Percentiles rank a stretch among this genome's conserved stretches.
Conservation (phyloP, 352 stramenopile species). For the Phytophthora ohioensis region DNA sequence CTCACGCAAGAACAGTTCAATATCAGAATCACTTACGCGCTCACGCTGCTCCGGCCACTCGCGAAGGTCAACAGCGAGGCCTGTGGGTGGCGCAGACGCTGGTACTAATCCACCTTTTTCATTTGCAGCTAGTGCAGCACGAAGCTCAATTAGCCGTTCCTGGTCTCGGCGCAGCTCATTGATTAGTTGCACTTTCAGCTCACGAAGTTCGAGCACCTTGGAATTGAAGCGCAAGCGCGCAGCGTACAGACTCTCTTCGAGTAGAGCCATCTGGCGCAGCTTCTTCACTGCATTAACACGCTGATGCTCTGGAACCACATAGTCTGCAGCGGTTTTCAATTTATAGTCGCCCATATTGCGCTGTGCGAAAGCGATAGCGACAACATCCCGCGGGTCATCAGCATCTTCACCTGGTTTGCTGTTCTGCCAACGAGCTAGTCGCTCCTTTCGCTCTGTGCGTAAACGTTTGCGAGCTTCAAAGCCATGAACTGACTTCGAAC, state of each 20-base stretch:
- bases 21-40: conserved; percentile 79
- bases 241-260: conserved; percentile 86
- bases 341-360: conserved; percentile 94
- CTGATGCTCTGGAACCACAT: conserved; percentile 91
- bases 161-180: conserved; percentile 70
- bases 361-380: conserved; percentile 88
- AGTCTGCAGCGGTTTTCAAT: conserved; percentile 87
- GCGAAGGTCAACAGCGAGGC: conserved; percentile 61
- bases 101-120: not conserved
- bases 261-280: conserved; percentile 82
- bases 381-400: conserved; percentile 91
- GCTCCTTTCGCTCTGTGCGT: conserved; percentile 73
- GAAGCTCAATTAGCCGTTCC: conserved; percentile 58
- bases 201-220: conserved; percentile 89
- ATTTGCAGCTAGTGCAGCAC: conserved; percentile 42
- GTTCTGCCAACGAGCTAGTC: conserved; percentile 63
- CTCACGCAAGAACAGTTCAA: conserved; percentile 74
- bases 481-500: conserved; percentile 58
- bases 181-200: conserved; percentile 90
- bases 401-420: conserved; percentile 90
- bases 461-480: conserved; percentile 87
- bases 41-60: conserved; percentile 93
- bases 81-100: not conserved
- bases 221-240: conserved; percentile 91
- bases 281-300: conserved; percentile 93